Percentiles rank a stretch among this genome's conserved stretches.
phyloP scores from a whole-genome alignment of 805 yeast genomes.

The Candida methanosorbosa region DNA sequence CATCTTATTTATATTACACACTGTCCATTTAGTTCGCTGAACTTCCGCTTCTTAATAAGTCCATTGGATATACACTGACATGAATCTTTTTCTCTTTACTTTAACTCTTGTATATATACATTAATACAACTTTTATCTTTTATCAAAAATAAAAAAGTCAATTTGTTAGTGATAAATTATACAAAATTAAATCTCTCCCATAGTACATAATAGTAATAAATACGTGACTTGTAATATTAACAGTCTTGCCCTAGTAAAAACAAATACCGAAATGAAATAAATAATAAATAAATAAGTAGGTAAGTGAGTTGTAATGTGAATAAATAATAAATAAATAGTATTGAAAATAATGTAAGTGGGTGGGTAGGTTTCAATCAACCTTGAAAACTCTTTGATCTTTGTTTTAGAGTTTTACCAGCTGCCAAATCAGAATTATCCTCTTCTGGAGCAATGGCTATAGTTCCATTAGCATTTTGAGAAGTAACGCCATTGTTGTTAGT shows the following conservation, averaged over 20 bases:
- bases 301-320: not conserved
- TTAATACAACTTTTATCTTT: not conserved
- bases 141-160: not conserved
- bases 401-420: constrained; percentile 1
- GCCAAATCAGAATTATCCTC: constrained; percentile 1
- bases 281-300: not conserved
- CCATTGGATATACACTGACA: too few species aligned
- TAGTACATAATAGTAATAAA: too few species aligned
- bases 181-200: too few species aligned
- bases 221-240: too few species aligned
- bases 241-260: too few species aligned
- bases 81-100: too few species aligned
- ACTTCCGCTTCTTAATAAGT: too few species aligned
- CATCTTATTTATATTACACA: too few species aligned
- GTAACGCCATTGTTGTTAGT: not conserved
- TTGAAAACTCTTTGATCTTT: constrained; percentile 1
- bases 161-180: not conserved
- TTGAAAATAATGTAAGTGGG: too few species aligned
- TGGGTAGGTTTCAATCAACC: too few species aligned
- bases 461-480: not conserved
- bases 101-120: constrained; percentile 1
- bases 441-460: not conserved
- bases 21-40: too few species aligned
- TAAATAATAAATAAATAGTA: too few species aligned
- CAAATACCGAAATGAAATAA: not conserved